These are phyloP conservation scores for Chaetomiaceae sp. DNA, from an alignment of 2,329 filamentous ascomycete species.

Conservation along the genomic window DNA sequence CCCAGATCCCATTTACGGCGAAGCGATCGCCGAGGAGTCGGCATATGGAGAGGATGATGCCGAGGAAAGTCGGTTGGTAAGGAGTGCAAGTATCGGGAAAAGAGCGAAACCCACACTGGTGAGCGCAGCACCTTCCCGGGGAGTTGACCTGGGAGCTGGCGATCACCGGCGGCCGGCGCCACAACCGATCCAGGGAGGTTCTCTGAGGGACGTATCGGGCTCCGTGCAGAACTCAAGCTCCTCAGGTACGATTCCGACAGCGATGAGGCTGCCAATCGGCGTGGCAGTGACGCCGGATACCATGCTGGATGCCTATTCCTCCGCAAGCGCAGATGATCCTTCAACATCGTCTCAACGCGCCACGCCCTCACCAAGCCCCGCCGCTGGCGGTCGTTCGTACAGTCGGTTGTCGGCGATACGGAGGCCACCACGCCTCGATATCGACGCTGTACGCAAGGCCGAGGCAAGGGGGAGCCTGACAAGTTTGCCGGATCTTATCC, in stretches of 20 bases:
- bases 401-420: conserved; percentile 52
- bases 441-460: conserved; percentile 74
- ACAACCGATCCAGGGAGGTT: conserved; percentile 34
- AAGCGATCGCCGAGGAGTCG: conserved; percentile 44
- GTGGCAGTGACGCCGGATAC: conserved; percentile 38
- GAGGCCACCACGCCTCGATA: conserved; percentile 70
- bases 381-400: conserved; percentile 31
- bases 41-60: conserved; percentile 42
- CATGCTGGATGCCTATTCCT: conserved; percentile 48
- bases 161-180: conserved; percentile 35
- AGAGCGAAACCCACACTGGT: conserved; percentile 55
- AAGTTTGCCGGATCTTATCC: conserved; percentile 85
- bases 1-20: conserved; percentile 47
- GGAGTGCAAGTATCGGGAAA: conserved; percentile 58
- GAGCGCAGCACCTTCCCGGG: conserved; percentile 33
- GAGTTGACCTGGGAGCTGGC: conserved; percentile 26
- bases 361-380: conserved; percentile 23
- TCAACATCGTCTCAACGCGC: conserved; percentile 27
- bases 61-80: conserved; percentile 54
- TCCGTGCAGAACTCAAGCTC: conserved; percentile 45
- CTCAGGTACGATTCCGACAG: conserved; percentile 38
- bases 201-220: conserved; percentile 42
- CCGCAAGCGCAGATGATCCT: conserved; percentile 43
- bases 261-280: conserved; percentile 24
- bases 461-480: conserved; percentile 86